Evolutionary conservation across 2,329 filamentous ascomycete species (phyloP).

Genomic region (Colletotrichum acutatum): DNA sequence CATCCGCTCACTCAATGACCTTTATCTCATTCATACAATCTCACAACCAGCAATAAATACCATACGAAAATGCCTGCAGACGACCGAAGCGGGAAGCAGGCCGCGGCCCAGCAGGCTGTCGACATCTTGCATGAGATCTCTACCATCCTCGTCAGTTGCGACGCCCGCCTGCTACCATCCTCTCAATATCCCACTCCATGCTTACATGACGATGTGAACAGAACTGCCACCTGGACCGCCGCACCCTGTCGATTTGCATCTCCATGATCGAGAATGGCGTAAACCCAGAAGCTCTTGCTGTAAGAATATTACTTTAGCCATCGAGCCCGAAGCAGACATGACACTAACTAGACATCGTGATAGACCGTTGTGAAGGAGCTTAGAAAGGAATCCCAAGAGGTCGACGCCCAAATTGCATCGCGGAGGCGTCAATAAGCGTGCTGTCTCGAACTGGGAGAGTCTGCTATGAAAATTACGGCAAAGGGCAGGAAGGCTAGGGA

Average conservation of each 20-base stretch:
- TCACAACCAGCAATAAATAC: neutral
- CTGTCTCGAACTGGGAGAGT: neutral
- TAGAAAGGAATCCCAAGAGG: constrained; percentile 64
- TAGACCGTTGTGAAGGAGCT: constrained; percentile 71
- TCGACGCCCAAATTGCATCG: constrained; percentile 53
- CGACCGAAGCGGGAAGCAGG: constrained; percentile 73
- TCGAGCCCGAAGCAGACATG: neutral
- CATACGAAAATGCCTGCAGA: constrained; percentile 38
- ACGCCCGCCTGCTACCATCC: neutral
- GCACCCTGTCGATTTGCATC: constrained; percentile 92
- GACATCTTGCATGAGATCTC: constrained; percentile 88
- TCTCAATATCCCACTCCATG: neutral
- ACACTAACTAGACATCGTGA: neutral
- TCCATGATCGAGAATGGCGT: constrained; percentile 98
- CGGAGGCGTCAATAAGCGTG: constrained; percentile 38
- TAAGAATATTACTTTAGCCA: constrained; percentile 57
- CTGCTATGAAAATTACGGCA: constrained; percentile 7
- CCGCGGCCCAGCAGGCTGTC: constrained; percentile 83
- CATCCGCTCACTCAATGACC: neutral
- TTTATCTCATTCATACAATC: neutral
- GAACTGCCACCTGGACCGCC: constrained; percentile 94
- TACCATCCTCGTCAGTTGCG: constrained; percentile 79
- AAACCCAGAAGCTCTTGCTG: constrained; percentile 93
- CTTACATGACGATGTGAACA: constrained; percentile 49
- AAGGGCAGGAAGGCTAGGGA: neutral